phyloP scores from a whole-genome alignment of 2,329 filamentous ascomycete species.

The Trichoderma koningii region DNA sequence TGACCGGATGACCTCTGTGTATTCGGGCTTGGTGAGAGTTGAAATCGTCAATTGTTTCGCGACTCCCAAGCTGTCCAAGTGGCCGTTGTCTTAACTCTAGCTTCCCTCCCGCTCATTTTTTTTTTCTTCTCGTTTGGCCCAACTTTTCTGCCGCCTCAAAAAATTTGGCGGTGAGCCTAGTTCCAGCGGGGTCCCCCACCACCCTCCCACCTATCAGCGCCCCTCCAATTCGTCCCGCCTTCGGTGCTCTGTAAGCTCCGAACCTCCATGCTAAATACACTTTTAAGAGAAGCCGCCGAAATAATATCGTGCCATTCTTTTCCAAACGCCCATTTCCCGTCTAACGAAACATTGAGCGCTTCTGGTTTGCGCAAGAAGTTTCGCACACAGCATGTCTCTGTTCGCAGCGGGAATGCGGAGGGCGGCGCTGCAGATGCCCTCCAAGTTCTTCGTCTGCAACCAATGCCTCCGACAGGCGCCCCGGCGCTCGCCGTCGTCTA shows the following conservation, averaged over 20 bases:
- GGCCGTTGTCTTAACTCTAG: neutral
- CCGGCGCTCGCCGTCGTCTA: slow-evolving; percentile 41
- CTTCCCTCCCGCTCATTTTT: neutral
- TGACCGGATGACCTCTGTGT: slow-evolving; percentile 30
- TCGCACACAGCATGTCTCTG: slow-evolving; percentile 44
- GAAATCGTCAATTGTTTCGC: neutral
- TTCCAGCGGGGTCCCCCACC: slow-evolving; percentile 35
- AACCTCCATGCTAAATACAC: neutral
- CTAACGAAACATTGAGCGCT: slow-evolving; percentile 16
- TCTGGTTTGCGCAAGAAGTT: slow-evolving; percentile 22
- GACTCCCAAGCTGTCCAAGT: slow-evolving; percentile 10
- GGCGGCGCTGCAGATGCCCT: slow-evolving; percentile 43
- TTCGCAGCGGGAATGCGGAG: slow-evolving; percentile 48
- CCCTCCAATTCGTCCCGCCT: slow-evolving; percentile 28
- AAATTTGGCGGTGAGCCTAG: slow-evolving; percentile 38
- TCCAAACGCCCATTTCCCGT: neutral
- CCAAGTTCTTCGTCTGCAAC: slow-evolving; percentile 49
- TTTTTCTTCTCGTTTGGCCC: slow-evolving; percentile 5
- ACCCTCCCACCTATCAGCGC: slow-evolving; percentile 38
- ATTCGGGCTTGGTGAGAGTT: neutral
- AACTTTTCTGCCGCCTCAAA: slow-evolving; percentile 37
- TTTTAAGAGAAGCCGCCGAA: neutral
- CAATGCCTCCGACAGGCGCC: slow-evolving; percentile 49
- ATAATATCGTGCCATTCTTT: slow-evolving; percentile 15
- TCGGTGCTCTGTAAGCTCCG: slow-evolving; percentile 21